These are phyloP conservation scores for Rhexocercosporidium sp. DNA, from an alignment of 2,329 filamentous ascomycete species.

Conservation along the genomic window DNA sequence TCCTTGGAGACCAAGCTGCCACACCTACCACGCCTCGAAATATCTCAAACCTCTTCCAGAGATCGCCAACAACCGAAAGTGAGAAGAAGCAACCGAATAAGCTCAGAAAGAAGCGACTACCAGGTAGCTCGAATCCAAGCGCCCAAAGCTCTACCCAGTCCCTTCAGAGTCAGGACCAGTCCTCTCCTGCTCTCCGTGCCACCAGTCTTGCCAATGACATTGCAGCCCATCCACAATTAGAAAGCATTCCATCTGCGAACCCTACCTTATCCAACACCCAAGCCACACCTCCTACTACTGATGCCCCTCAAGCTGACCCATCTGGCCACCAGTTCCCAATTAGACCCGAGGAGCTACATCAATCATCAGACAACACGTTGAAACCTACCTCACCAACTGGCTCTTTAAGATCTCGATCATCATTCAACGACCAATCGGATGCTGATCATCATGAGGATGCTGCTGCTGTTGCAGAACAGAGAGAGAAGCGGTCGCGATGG, in stretches of 20 bases:
- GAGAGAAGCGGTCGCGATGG: conserved; percentile 75
- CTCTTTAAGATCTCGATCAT: conserved; percentile 69
- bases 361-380: conserved; percentile 48
- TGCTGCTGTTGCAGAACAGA: conserved; percentile 58
- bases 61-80: conserved; percentile 65
- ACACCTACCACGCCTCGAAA: conserved; percentile 66
- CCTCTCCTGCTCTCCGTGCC: conserved; percentile 40
- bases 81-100: conserved; percentile 84
- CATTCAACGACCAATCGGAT: conserved; percentile 82
- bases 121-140: conserved; percentile 79
- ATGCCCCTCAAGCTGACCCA: conserved; percentile 36
- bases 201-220: conserved; percentile 40
- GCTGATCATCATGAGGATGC: conserved; percentile 73
- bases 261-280: conserved; percentile 30
- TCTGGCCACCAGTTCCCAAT: conserved; percentile 25
- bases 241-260: conserved; percentile 35
- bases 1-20: conserved; percentile 44
- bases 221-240: conserved; percentile 36
- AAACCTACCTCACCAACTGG: conserved; percentile 75
- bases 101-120: conserved; percentile 80
- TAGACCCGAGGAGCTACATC: conserved; percentile 32
- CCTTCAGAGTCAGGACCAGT: conserved; percentile 52
- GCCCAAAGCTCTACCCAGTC: conserved; percentile 90
- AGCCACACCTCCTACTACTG: conserved; percentile 34
- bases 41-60: conserved; percentile 72